Conservation (phyloP, 106 monocot species). For the Dendrobium nobile region DNA sequence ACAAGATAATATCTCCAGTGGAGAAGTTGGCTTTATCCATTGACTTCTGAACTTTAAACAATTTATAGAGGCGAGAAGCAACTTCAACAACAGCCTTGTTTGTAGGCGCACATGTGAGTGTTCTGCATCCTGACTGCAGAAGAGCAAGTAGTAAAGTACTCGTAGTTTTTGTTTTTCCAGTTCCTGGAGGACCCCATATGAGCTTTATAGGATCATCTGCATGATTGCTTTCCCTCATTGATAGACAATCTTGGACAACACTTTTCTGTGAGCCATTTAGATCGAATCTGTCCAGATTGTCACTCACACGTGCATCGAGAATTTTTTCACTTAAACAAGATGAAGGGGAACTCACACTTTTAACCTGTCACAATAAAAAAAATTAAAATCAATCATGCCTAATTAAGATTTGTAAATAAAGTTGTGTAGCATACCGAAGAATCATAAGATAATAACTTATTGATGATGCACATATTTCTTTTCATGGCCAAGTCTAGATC, state of each 20-base stretch:
- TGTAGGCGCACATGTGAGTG: constrained; percentile 58
- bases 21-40: not conserved
- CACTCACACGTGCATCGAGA: not conserved
- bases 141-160: constrained; percentile 27
- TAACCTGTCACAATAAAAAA: not conserved
- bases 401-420: too few species aligned
- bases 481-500: not conserved
- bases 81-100: constrained; percentile 54
- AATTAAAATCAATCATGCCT: too few species aligned
- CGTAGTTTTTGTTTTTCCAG: constrained; percentile 66
- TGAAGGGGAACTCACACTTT: not conserved
- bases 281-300: not conserved
- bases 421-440: not conserved
- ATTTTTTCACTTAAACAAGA: not conserved
- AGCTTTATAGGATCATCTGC: constrained; percentile 24
- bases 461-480: constrained; percentile 14
- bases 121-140: constrained; percentile 14
- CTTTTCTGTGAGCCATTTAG: not conserved
- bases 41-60: constrained; percentile 12
- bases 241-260: not conserved
- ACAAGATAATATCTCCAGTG: constrained; percentile 37
- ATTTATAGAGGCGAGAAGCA: constrained; percentile 27
- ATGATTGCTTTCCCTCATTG: not conserved
- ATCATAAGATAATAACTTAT: not conserved
- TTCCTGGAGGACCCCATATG: constrained; percentile 88